Conservation (phyloP, 768 basidiomycete genomes). For the Lactifluus hygrophoroides region DNA sequence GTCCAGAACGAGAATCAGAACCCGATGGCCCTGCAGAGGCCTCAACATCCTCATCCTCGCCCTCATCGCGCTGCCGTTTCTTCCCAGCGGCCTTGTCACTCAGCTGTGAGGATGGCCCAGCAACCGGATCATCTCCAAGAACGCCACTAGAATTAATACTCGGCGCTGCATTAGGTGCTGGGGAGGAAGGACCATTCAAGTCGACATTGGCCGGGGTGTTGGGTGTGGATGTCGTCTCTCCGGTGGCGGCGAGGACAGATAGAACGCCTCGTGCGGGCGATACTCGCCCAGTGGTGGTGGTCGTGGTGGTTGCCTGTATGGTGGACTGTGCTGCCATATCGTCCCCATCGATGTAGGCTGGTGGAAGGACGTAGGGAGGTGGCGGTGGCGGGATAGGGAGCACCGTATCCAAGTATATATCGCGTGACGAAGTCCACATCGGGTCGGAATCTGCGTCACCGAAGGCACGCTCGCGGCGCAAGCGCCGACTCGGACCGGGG, state of each 20-base stretch:
- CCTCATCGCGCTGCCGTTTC: slow-evolving; percentile 4
- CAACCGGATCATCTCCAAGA: neutral
- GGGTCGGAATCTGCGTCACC: neutral
- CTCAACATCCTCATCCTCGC: too few relatives aligned
- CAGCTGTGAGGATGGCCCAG: neutral
- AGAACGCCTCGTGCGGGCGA: neutral
- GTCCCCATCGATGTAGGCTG: neutral
- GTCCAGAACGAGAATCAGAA: neutral
- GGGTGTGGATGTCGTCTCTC: neutral
- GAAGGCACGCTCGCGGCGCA: slow-evolving; percentile 9
- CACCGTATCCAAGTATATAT: neutral
- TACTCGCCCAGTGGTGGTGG: neutral
- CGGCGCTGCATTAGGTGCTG: too few relatives aligned
- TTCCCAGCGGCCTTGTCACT: slow-evolving; percentile 7
- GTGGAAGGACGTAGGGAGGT: neutral
- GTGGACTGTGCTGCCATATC: neutral
- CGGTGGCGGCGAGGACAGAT: neutral
- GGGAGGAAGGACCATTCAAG: too few relatives aligned
- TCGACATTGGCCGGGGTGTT: too few relatives aligned
- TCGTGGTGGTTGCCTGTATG: neutral
- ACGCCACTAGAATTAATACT: neutral
- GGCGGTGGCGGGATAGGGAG: neutral
- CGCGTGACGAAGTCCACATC: slow-evolving; percentile 6
- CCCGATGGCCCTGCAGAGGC: neutral
- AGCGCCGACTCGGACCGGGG: neutral